phyloP scores from a whole-genome alignment of 1,139 yeast species.

The Suzukiozyma palmioleophila region DNA sequence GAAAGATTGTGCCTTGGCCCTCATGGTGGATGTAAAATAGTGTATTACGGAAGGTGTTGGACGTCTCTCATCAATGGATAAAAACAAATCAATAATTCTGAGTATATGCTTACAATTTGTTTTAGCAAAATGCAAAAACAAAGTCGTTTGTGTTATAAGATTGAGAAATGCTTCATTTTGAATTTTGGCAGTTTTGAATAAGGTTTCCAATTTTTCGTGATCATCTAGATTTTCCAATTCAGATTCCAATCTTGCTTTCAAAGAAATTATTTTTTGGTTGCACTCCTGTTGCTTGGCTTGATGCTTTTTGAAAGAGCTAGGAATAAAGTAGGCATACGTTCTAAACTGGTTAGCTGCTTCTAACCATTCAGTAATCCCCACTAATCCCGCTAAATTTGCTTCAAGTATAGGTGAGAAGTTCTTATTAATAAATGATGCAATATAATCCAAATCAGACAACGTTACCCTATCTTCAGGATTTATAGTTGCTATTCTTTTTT shows the following conservation, averaged over 20 bases:
- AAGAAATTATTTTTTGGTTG: conserved; percentile 13
- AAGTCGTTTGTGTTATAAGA: conserved; percentile 25
- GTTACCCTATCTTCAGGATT: conserved; percentile 12
- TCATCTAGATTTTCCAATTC: conserved; percentile 12
- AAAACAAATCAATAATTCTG: conserved; percentile 21
- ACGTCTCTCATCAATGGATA: conserved; percentile 22
- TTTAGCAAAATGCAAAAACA: conserved; percentile 19
- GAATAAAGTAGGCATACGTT: conserved; percentile 16
- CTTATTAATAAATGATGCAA: conserved; percentile 17
- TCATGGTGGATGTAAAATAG: conserved; percentile 16
- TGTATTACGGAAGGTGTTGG: conserved; percentile 24
- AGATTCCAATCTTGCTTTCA: conserved; percentile 9
- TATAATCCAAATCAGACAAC: conserved; percentile 22
- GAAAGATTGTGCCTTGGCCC: conserved; percentile 10
- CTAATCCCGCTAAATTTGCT: conserved; percentile 16
- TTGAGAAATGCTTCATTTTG: conserved; percentile 26
- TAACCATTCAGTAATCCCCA: conserved; percentile 21
- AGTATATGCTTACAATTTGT: conserved; percentile 14
- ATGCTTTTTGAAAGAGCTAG: conserved; percentile 12
- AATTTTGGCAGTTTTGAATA: conserved; percentile 11
- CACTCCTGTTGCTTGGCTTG: conserved; percentile 14
- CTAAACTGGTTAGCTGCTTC: conserved; percentile 28
- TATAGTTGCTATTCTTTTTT: conserved; percentile 17
- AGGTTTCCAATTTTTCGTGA: conserved; percentile 12
- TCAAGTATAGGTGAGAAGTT: conserved; percentile 18